Base-by-base conservation (phyloP, 306 rosid genomes). In the Trichosanthes cucumerina region DNA sequence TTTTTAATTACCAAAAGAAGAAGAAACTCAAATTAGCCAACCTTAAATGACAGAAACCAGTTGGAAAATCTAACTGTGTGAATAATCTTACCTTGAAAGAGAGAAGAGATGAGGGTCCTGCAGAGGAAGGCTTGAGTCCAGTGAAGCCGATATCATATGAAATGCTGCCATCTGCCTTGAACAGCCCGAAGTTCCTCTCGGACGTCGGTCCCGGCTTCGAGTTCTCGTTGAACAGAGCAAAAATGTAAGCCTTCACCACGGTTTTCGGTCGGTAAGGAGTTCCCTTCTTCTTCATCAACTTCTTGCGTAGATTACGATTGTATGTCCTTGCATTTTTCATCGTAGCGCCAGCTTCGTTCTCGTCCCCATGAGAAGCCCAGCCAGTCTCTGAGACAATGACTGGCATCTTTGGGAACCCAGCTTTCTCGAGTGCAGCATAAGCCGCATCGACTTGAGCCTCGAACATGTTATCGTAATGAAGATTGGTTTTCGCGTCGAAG, bases 361-460 rank as follows among this genome's bases (percentile, higher is more conserved):
- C 83, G 12, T 96, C 99, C 1, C 99, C 99, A 0, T 9, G 73
- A 9, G 99, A 96, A 5, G 93, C 99, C 98, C 99, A 96, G 7
- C 99, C 99, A 0, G 99, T 96, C 71, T 96, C 97, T 0, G 97
- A 90, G 39, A 96, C 96, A 50, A 96, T 86, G 49, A 92, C 98
- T 47, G 90, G 87, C 93, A 80, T 91, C 76, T 91, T 89, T 0
- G 81, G 86, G 75, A 81, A 90, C 1, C 99, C 99, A 4, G 76
- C 89, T 68, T 96, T 92, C 57, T 92, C 98, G 76, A 96, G 79
- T 7, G 98, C 99, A 28, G 86, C 86, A 80, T 92, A 91, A 36
- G 98, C 87, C 1, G 99, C 98, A 84, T 96, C 98, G 73, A 96
- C 65, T 85, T 80, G 86, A 6, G 99, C 99, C 3, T 86, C 90